Base-by-base conservation (phyloP, 139 green algal species). In the Yamagishiella unicocca region DNA sequence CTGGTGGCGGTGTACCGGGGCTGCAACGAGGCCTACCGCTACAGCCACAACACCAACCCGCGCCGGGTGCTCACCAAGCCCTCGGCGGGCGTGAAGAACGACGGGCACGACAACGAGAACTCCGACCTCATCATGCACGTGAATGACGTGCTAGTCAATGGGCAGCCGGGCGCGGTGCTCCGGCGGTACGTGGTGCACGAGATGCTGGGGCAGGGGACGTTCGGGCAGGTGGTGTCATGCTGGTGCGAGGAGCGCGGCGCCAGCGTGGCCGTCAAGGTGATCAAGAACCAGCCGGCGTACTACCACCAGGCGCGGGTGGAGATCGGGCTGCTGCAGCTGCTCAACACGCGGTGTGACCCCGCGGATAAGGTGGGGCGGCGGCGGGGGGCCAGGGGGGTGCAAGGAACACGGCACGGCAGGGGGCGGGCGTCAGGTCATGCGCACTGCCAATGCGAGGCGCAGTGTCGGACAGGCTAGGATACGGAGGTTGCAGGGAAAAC, bases 201-300 rank as follows among this genome's bases (percentile, higher is more conserved):
- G 70, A 91, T 98, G 89, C 88, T 99, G 81, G 97, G 97, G 1
- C 90, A 95, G 58, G 97, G 97, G 64, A 99, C 97, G 38, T 99
- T 99, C 90, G 97, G 97, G 29, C 97, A 99, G 91, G 97, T 99
- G 66, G 96, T 95, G 42, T 82, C 93, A 71, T 98, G 95, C 73
- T 89, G 84, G 37, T 93, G 85, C 38, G 91, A 93, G 40, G 92
- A 89, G 87, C 25, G 85, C 91, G 38, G 85, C 62, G 70, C 80
- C 4, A 62, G 43, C 8, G 71, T 83, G 64, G 67, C 85, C 2
- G 93, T 99, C 27, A 99, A 99, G 94, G 96, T 99, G 17, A 99
- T 99, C 90, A 99, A 99, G 93, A 99, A 99, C 89, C 98, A 99
- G 92, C 91, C 94, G 0, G 98, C 98, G 9, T 99, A 99, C 92